Conservation (phyloP, 2,329 filamentous ascomycete species). For the Paecilomyces formosus region DNA sequence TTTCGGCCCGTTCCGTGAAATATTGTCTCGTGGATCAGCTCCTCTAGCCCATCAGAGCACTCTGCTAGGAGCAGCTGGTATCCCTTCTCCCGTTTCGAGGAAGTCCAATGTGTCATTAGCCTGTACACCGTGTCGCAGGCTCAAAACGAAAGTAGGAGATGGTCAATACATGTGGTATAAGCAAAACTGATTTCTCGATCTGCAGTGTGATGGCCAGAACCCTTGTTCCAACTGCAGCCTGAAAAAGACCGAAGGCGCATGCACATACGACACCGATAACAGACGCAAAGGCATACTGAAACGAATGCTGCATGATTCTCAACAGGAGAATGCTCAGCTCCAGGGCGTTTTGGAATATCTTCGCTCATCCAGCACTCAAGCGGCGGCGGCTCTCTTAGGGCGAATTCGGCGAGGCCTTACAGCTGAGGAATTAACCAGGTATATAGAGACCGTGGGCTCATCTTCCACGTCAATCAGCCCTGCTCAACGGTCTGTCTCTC, state of each 20-base stretch:
- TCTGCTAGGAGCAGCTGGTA: not conserved
- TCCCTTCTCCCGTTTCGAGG: not conserved
- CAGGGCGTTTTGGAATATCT: not conserved
- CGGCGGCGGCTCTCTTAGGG: not conserved
- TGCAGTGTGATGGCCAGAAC: not conserved
- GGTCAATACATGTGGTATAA: not conserved
- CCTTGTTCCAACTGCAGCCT: not conserved
- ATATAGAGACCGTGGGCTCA: not conserved
- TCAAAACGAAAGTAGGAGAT: slow-evolving; percentile 1
- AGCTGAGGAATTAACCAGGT: not conserved
- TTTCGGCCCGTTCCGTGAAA: not conserved
- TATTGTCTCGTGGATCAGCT: not conserved
- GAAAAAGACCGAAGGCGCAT: not conserved
- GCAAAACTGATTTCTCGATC: not conserved
- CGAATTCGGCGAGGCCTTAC: not conserved
- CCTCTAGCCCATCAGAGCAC: not conserved
- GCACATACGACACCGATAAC: slow-evolving; percentile 1
- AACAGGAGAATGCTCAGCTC: not conserved
- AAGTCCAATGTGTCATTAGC: slow-evolving; percentile 1
- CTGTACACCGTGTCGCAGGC: not conserved
- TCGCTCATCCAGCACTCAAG: not conserved
- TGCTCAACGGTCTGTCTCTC: not conserved
- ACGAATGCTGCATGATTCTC: not conserved
- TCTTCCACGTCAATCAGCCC: not conserved
- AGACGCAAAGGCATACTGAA: slow-evolving; percentile 1